Evolutionary conservation across 768 basidiomycete genomes (phyloP).

Genomic region (Pleurotus ostreatus): DNA sequence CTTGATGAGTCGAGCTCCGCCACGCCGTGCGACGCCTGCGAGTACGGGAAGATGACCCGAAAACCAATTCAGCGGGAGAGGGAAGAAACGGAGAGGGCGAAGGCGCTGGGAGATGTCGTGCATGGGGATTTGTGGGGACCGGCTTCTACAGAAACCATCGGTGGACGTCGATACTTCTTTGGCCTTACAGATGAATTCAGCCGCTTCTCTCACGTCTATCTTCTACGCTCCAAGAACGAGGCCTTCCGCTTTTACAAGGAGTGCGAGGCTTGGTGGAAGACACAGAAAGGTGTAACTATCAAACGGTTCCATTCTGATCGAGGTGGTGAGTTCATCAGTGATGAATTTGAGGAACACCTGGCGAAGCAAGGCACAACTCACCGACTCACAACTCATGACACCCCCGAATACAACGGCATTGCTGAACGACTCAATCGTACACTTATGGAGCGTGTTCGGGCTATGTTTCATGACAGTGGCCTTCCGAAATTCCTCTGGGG

Average conservation of each 20-base stretch:
- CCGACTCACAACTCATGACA: background rate
- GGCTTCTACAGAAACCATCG: conserved; percentile 15
- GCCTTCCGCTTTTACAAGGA: conserved; percentile 15
- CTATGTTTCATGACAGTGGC: conserved; percentile 15
- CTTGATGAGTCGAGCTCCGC: conserved; percentile 2
- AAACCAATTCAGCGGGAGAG: conserved; percentile 14
- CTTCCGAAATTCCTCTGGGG: conserved; percentile 22
- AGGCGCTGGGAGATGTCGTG: conserved; percentile 15
- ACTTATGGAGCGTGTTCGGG: conserved; percentile 14
- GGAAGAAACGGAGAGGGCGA: conserved; percentile 10
- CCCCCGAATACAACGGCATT: conserved; percentile 16
- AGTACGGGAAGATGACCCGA: conserved; percentile 23
- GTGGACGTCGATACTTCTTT: conserved; percentile 23
- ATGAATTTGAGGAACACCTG: conserved; percentile 18
- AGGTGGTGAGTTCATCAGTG: conserved; percentile 26
- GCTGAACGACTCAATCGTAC: conserved; percentile 21
- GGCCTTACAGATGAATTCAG: conserved; percentile 27
- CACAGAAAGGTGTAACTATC: conserved; percentile 15
- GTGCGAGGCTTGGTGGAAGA: conserved; percentile 20
- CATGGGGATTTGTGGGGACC: conserved; percentile 39
- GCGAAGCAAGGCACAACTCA: conserved; percentile 24
- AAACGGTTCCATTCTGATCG: conserved; percentile 24
- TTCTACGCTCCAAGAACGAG: conserved; percentile 16
- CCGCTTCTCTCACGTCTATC: conserved; percentile 8
- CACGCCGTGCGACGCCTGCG: conserved; percentile 24